These are phyloP conservation scores for Metarhizium rileyi DNA, from an alignment of 2,329 filamentous ascomycete genomes.

Conservation along the genomic window DNA sequence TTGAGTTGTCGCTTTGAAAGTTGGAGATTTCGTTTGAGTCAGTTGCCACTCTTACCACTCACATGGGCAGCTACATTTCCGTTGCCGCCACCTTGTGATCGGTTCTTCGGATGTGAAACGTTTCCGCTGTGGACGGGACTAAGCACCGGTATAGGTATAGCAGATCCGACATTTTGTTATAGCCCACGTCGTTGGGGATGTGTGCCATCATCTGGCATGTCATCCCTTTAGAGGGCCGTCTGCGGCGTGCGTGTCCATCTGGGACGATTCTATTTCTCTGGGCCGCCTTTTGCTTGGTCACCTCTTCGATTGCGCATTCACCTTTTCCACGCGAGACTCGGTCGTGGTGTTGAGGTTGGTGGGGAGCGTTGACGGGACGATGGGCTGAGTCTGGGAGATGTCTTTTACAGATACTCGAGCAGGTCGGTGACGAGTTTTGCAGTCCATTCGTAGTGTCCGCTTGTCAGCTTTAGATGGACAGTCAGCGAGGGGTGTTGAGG, in stretches of 20 bases:
- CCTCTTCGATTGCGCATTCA: conserved; percentile 24
- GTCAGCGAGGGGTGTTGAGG: background rate
- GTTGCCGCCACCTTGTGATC: no score
- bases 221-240: conserved; percentile 19
- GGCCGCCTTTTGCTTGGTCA: conserved; percentile 18
- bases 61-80: no score
- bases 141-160: no score
- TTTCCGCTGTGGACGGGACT: no score
- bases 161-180: conserved; percentile 34
- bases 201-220: conserved; percentile 26
- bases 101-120: no score
- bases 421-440: conserved; percentile 17
- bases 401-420: conserved; percentile 23
- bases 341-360: conserved; percentile 20
- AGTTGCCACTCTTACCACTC: background rate
- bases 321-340: conserved; percentile 16
- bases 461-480: background rate
- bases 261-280: conserved; percentile 24
- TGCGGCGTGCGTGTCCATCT: conserved; percentile 28
- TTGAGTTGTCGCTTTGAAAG: no score
- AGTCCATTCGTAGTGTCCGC: background rate
- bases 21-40: no score
- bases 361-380: conserved; percentile 31
- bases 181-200: conserved; percentile 30
- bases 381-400: conserved; percentile 21